Percentiles rank a stretch among this genome's conserved stretches.
Conservation (phyloP, 192 early-diverging fungal species). For the Podila horticola region DNA sequence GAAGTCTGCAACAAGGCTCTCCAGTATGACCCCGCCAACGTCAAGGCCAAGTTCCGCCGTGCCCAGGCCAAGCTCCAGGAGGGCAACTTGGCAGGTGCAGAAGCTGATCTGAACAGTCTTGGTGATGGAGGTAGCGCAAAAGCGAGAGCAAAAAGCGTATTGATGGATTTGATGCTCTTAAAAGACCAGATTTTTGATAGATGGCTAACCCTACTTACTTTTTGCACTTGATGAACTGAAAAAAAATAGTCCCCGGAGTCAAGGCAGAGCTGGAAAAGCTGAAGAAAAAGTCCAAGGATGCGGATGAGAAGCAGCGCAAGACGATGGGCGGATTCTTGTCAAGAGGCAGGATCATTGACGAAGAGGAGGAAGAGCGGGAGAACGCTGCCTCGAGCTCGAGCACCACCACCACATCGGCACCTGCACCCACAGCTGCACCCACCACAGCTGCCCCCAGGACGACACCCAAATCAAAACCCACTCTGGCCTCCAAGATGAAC, state of each 20-base stretch:
- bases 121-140: slow-evolving; percentile 32
- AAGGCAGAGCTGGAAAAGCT: slow-evolving; percentile 48
- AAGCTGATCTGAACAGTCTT: slow-evolving; percentile 46
- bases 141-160: not conserved
- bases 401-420: not conserved
- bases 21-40: slow-evolving; percentile 50
- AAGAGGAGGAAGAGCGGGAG: slow-evolving; percentile 33
- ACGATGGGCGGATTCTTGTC: slow-evolving; percentile 53
- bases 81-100: slow-evolving; percentile 51
- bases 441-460: slow-evolving; percentile 9
- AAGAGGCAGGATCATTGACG: slow-evolving; percentile 40
- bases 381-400: not conserved
- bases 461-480: slow-evolving; percentile 34
- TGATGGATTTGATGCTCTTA: no score
- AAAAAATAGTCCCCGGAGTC: slow-evolving; percentile 40
- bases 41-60: slow-evolving; percentile 56
- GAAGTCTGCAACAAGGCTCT: slow-evolving; percentile 48
- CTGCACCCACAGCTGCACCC: not conserved
- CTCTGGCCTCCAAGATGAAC: slow-evolving; percentile 22
- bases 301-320: slow-evolving; percentile 52
- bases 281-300: slow-evolving; percentile 45
- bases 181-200: no score
- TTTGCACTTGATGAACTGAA: no score
- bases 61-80: slow-evolving; percentile 55
- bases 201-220: no score